phyloP scores from a whole-genome alignment of 208 protist species.

The Zelonia costaricensis region DNA sequence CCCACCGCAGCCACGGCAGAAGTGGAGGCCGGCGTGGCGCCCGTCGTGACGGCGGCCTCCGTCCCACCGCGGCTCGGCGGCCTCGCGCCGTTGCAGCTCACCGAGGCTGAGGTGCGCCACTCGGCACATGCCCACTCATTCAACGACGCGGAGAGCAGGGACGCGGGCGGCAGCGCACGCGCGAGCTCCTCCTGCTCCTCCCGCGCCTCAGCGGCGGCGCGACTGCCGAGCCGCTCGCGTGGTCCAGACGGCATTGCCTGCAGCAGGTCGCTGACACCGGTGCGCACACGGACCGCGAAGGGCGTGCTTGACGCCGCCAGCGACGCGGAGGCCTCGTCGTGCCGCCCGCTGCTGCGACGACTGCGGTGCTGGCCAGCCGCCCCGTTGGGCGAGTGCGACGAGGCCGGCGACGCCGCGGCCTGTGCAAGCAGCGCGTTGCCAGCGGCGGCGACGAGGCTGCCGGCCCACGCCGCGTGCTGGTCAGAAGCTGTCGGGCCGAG shows the following conservation, averaged over 20 bases:
- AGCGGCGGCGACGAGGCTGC: constrained; percentile 22
- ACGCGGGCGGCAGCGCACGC: not conserved
- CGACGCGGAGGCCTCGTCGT: not conserved
- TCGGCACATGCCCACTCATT: no score
- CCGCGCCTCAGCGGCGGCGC: constrained; percentile 12
- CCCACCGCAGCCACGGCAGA: no score
- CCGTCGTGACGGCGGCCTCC: no score
- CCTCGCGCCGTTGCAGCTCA: no score
- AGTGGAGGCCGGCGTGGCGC: no score
- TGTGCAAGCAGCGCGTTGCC: constrained; percentile 1
- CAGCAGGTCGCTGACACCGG: constrained; percentile 11
- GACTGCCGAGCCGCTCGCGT: constrained; percentile 19
- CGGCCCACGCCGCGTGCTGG: constrained; percentile 25
- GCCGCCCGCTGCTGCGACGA: not conserved
- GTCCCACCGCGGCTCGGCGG: no score
- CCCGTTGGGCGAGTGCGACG: not conserved
- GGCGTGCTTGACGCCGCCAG: no score
- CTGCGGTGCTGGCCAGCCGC: not conserved
- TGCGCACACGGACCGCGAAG: constrained; percentile 19
- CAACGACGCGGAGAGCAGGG: not conserved
- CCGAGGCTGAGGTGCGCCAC: no score
- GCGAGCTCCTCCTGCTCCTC: constrained; percentile 6
- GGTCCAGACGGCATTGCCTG: constrained; percentile 19
- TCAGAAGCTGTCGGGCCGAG: constrained; percentile 9
- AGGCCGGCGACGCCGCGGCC: not conserved